Conservation (phyloP, 345 rosid species). For the Populus euphratica region DNA sequence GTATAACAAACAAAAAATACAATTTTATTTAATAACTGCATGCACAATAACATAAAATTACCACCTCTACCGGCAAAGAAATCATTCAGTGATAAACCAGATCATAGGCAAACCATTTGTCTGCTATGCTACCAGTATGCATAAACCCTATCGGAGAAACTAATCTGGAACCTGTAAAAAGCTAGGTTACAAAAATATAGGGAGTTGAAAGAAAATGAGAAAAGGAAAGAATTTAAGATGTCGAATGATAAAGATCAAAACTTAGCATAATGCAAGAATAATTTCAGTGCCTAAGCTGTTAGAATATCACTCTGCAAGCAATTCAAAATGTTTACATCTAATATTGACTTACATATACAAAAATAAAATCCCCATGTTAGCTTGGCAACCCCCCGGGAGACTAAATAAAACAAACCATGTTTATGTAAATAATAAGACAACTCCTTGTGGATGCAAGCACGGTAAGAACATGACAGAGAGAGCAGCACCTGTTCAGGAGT, state of each 20-base stretch:
- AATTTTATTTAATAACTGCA: not conserved
- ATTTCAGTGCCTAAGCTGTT: not conserved
- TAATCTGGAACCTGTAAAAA: not conserved
- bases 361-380: not conserved
- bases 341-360: not conserved
- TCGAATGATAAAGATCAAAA: not conserved
- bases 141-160: too few species aligned
- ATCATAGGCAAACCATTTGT: not conserved
- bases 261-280: not conserved
- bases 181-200: not conserved
- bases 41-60: not conserved
- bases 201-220: not conserved
- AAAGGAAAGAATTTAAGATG: not conserved
- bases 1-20: not conserved
- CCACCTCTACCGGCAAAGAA: not conserved
- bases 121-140: too few species aligned
- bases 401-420: not conserved
- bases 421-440: not conserved
- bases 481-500: slow-evolving; percentile 83
- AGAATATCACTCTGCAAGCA: not conserved
- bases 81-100: not conserved
- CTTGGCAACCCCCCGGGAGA: not conserved
- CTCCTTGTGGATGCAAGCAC: not conserved
- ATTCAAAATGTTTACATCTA: not conserved
- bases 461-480: not conserved